Conservation (phyloP, 2,329 filamentous ascomycete genomes). For the Calonectria leucothoes region DNA sequence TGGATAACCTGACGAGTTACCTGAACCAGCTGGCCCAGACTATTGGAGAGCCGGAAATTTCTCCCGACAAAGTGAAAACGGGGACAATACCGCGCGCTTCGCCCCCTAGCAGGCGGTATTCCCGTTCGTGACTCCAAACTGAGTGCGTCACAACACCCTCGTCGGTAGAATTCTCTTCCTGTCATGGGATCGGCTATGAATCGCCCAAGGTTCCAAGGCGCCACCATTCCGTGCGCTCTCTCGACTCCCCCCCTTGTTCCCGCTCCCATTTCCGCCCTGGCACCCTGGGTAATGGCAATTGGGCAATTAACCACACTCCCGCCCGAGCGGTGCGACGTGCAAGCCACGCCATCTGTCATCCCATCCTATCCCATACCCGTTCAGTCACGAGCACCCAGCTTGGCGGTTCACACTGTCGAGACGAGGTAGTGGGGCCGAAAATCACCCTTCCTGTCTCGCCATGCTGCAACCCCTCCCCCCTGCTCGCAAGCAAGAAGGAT, state of each 20-base stretch:
- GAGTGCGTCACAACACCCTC: not conserved
- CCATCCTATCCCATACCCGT: not conserved
- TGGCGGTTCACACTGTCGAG: slow-evolving; percentile 3
- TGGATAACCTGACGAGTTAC: slow-evolving; percentile 1
- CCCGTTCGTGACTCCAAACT: not conserved
- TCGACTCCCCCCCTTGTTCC: not conserved
- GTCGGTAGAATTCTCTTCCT: not conserved
- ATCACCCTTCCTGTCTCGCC: not conserved
- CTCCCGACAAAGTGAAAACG: not conserved
- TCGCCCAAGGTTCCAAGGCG: not conserved
- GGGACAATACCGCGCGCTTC: not conserved
- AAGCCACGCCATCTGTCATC: not conserved
- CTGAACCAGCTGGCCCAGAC: not conserved
- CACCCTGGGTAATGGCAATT: not conserved
- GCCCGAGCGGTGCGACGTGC: not conserved
- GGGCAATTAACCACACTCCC: slow-evolving; percentile 1
- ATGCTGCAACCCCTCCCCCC: not conserved
- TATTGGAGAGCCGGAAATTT: slow-evolving; percentile 5
- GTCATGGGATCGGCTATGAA: not conserved
- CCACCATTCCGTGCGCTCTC: slow-evolving; percentile 1
- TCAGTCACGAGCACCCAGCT: slow-evolving; percentile 4
- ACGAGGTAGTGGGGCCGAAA: not conserved
- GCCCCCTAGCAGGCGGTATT: not conserved
- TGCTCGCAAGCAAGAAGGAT: not conserved
- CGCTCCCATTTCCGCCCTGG: not conserved